Evolutionary conservation across 2,329 filamentous ascomycete genomes (phyloP).

Genomic region (Botrytis byssoidea): DNA sequence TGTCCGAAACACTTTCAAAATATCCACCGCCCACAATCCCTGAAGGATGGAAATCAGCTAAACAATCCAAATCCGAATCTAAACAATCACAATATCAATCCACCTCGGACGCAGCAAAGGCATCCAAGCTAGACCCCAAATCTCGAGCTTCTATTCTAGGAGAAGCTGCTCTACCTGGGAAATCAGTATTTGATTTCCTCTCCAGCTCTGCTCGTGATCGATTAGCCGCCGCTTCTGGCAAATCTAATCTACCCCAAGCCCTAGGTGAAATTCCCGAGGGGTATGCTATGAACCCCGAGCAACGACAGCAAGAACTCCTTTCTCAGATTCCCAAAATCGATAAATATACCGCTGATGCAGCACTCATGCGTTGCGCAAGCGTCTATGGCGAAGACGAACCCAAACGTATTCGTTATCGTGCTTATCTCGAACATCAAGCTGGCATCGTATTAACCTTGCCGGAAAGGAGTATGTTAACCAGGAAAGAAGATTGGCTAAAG

Average conservation of each 20-base stretch:
- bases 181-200: constrained; percentile 94
- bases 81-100: constrained; percentile 54
- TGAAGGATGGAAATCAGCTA: constrained; percentile 68
- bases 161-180: constrained; percentile 77
- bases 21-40: constrained; percentile 70
- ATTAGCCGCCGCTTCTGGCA: constrained; percentile 73
- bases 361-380: constrained; percentile 61
- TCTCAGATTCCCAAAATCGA: constrained; percentile 63
- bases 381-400: constrained; percentile 79
- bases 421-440: constrained; percentile 76
- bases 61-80: constrained; percentile 43
- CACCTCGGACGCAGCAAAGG: constrained; percentile 73
- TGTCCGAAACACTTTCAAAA: constrained; percentile 44
- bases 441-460: constrained; percentile 60
- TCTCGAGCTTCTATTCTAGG: constrained; percentile 77
- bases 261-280: constrained; percentile 70
- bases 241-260: constrained; percentile 72
- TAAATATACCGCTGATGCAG: constrained; percentile 64
- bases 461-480: constrained; percentile 44
- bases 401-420: constrained; percentile 78
- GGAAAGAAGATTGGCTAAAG: constrained; percentile 71
- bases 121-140: constrained; percentile 71
- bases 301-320: constrained; percentile 58
- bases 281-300: constrained; percentile 60
- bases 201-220: constrained; percentile 73